Percentiles rank a stretch among this genome's conserved stretches.
Conservation (phyloP, 1,284 basidiomycete species). For the Abortiporus biennis region DNA sequence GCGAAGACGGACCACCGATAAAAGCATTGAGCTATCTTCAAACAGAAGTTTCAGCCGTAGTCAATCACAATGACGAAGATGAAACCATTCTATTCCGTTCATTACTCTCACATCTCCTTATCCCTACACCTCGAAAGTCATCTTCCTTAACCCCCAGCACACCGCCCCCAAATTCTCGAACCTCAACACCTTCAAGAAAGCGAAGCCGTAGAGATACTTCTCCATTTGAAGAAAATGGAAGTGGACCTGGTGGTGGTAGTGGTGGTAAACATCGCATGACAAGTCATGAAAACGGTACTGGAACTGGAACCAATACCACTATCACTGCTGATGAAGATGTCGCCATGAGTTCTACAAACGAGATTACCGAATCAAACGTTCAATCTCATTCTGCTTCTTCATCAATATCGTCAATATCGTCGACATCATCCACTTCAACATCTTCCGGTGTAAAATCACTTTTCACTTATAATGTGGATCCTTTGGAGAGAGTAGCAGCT, state of each 20-base stretch:
- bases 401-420: too few species aligned
- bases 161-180: not conserved
- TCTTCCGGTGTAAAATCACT: conserved; percentile 14
- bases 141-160: conserved; percentile 3
- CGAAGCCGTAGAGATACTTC: not conserved
- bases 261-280: too few species aligned
- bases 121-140: too few species aligned
- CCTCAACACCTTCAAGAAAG: not conserved
- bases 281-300: too few species aligned
- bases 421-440: conserved; percentile 1
- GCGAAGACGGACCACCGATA: conserved; percentile 55
- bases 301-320: not conserved
- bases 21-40: conserved; percentile 68
- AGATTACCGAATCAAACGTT: not conserved
- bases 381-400: not conserved
- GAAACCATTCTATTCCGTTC: conserved; percentile 60
- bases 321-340: conserved; percentile 9
- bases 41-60: conserved; percentile 60
- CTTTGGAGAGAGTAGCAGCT: conserved; percentile 26
- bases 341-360: too few species aligned
- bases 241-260: too few species aligned
- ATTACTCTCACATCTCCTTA: conserved; percentile 63
- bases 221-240: conserved; percentile 5
- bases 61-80: conserved; percentile 56
- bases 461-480: conserved; percentile 36